Percentiles rank a stretch among this genome's conserved stretches.
These are phyloP conservation scores for Xylaria arbuscula DNA, from an alignment of 2,329 filamentous ascomycete species.

Conservation along the genomic window DNA sequence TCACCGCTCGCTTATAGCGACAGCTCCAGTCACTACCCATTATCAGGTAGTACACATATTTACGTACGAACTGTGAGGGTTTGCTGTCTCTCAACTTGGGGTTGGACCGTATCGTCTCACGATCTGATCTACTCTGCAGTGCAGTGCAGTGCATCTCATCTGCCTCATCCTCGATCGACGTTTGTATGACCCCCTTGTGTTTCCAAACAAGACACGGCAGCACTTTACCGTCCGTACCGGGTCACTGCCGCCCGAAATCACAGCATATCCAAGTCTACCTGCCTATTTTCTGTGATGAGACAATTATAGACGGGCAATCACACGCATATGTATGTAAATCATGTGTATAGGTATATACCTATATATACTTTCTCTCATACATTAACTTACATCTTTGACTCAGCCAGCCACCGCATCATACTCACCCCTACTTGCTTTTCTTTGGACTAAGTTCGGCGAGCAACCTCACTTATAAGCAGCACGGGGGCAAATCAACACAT, in stretches of 20 bases:
- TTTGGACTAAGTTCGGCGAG: neutral
- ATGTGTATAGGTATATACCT: neutral
- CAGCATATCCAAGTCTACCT: neutral
- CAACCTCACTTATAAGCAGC: neutral
- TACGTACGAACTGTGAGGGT: neutral
- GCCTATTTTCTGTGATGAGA: neutral
- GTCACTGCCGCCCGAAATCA: neutral
- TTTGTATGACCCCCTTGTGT: neutral
- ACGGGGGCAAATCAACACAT: neutral
- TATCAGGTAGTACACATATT: too few relatives aligned
- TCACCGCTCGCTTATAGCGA: neutral
- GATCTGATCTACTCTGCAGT: slow-evolving; percentile 6
- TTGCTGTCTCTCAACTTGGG: neutral
- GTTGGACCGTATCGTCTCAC: neutral
- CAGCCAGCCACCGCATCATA: neutral
- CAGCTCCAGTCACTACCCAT: neutral
- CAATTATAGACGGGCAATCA: neutral
- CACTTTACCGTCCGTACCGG: neutral
- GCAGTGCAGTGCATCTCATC: neutral
- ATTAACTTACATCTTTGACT: neutral
- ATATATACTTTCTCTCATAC: neutral
- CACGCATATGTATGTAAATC: neutral
- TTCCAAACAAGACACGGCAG: slow-evolving; percentile 4
- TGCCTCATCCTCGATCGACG: slow-evolving; percentile 12
- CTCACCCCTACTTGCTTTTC: neutral